Percentiles rank a stretch among this genome's conserved stretches.
Evolutionary conservation across 768 basidiomycete genomes (phyloP).

Genomic region (Collybiopsis confluens): DNA sequence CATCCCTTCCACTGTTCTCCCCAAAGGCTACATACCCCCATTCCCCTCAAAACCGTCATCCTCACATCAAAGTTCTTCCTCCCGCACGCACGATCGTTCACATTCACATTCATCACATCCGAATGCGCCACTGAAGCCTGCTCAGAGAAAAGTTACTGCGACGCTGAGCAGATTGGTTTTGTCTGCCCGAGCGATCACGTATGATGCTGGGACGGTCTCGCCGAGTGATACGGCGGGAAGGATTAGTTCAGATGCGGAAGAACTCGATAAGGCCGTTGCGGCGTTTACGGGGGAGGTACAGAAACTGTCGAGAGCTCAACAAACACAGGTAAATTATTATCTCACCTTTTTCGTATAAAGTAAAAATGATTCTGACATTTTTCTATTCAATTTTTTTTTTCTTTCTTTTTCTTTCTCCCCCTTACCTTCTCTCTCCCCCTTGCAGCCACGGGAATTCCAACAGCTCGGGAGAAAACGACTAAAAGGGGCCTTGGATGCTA

Average conservation of each 20-base stretch:
- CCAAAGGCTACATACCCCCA: constrained; percentile 26
- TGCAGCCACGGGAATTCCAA: constrained; percentile 5
- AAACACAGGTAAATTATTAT: too few relatives aligned
- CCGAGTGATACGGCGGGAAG: constrained; percentile 61
- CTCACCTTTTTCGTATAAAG: too few relatives aligned
- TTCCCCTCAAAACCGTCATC: not conserved
- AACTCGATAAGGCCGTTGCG: constrained; percentile 66
- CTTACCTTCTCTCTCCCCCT: too few relatives aligned
- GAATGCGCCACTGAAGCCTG: constrained; percentile 60
- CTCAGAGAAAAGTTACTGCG: constrained; percentile 82
- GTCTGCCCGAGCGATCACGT: constrained; percentile 85
- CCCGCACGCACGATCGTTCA: constrained; percentile 34
- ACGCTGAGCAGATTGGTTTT: constrained; percentile 87
- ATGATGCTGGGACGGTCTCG: constrained; percentile 59
- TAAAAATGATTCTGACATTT: constrained; percentile 27
- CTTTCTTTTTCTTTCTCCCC: too few relatives aligned
- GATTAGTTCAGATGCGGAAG: constrained; percentile 72
- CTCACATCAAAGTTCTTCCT: too few relatives aligned
- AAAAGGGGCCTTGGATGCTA: constrained; percentile 54
- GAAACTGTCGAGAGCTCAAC: constrained; percentile 24
- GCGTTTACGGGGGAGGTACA: constrained; percentile 72
- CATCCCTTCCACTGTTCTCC: constrained; percentile 52
- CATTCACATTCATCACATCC: constrained; percentile 37
- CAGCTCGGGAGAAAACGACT: constrained; percentile 39
- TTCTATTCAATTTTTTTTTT: constrained; percentile 9